Percentiles rank a stretch among this genome's conserved stretches.
phyloP scores from a whole-genome alignment of 306 rosid species.

The Prosopis cineraria region DNA sequence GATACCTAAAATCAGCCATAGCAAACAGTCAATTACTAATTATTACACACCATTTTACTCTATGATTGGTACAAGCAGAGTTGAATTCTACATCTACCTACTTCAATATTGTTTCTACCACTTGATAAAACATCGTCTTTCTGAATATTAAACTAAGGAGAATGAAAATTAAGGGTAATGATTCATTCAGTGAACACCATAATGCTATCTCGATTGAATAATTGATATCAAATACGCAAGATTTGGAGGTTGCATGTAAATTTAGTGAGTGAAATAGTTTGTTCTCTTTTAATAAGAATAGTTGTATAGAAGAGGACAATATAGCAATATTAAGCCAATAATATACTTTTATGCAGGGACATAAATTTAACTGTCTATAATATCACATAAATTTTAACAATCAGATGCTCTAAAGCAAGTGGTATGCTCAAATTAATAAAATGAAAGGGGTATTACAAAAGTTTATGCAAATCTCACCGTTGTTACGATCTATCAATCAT shows the following conservation, averaged over 20 bases:
- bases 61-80: background rate
- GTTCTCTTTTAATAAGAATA: background rate
- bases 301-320: background rate
- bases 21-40: background rate
- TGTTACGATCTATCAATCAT: background rate
- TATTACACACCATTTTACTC: background rate
- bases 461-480: background rate
- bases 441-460: background rate
- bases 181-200: no score
- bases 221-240: background rate
- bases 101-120: background rate
- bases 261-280: background rate
- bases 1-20: constrained; percentile 56
- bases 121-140: background rate
- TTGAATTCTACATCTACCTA: background rate
- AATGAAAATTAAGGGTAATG: no score
- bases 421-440: background rate
- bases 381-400: background rate
- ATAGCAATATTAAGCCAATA: background rate
- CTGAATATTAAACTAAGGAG: no score
- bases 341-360: background rate
- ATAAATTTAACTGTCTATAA: background rate
- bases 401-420: background rate
- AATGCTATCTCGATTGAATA: background rate
- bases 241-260: background rate